phyloP scores from a whole-genome alignment of 1,284 basidiomycete species.

The Ceratobasidium sp. region DNA sequence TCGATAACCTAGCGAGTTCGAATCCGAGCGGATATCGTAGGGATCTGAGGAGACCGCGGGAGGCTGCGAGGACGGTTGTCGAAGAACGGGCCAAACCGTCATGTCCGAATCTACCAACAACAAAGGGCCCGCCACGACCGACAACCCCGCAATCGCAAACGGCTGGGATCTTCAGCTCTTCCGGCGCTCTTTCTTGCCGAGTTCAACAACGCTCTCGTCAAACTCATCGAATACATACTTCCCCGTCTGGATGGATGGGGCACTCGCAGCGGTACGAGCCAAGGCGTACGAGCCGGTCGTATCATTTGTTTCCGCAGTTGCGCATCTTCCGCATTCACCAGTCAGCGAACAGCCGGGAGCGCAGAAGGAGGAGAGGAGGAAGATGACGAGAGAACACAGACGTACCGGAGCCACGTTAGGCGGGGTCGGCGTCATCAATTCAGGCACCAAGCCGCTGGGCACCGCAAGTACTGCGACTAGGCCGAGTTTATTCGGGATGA shows the following conservation, averaged over 20 bases:
- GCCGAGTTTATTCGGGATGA: constrained; percentile 91
- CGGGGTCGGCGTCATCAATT: constrained; percentile 74
- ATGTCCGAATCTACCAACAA: constrained; percentile 58
- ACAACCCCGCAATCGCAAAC: neutral
- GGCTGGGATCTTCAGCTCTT: constrained; percentile 85
- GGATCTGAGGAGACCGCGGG: constrained; percentile 83
- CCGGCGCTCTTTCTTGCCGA: constrained; percentile 90
- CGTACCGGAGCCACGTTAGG: constrained; percentile 72
- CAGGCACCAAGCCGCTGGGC: constrained; percentile 75
- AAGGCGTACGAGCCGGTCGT: constrained; percentile 77
- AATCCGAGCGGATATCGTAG: constrained; percentile 96
- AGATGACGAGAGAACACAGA: constrained; percentile 56
- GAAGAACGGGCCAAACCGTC: constrained; percentile 61
- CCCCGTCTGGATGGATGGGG: constrained; percentile 58
- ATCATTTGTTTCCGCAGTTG: constrained; percentile 76
- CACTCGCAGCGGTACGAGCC: constrained; percentile 57
- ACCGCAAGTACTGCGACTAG: constrained; percentile 80
- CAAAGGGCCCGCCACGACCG: constrained; percentile 58
- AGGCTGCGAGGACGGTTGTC: constrained; percentile 73
- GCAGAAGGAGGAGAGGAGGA: constrained; percentile 60
- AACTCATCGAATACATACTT: constrained; percentile 78
- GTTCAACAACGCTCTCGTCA: constrained; percentile 91
- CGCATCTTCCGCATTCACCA: constrained; percentile 53
- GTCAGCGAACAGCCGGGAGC: constrained; percentile 49
- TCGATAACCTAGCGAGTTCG: constrained; percentile 93